Conservation (phyloP, 2,329 filamentous ascomycete species). For the Xylaria sp. region DNA sequence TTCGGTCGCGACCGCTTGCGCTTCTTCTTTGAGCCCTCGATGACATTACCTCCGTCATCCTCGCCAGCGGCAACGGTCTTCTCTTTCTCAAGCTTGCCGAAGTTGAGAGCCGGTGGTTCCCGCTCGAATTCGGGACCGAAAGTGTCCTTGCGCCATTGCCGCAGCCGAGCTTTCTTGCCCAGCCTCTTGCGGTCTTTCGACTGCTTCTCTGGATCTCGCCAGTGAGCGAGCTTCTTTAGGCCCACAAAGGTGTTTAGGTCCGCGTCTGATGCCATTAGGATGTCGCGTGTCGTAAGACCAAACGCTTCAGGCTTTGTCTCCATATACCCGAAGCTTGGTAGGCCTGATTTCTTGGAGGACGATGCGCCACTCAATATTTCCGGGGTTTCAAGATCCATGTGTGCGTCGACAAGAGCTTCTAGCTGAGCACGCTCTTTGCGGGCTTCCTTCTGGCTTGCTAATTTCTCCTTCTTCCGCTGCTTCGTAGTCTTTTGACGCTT, state of each 20-base stretch:
- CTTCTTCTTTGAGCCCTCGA: constrained; percentile 46
- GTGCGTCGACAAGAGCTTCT: constrained; percentile 83
- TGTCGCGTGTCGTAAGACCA: constrained; percentile 87
- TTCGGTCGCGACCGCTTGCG: constrained; percentile 40
- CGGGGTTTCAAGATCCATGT: constrained; percentile 74
- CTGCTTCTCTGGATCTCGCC: constrained; percentile 89
- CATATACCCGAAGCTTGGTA: constrained; percentile 81
- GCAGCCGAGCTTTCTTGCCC: constrained; percentile 88
- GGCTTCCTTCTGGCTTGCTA: constrained; percentile 70
- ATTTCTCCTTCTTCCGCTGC: constrained; percentile 64
- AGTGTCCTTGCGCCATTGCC: constrained; percentile 78
- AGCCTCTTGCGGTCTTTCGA: constrained; percentile 84
- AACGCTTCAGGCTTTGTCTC: constrained; percentile 91
- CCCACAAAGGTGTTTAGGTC: constrained; percentile 90
- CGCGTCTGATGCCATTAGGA: constrained; percentile 83
- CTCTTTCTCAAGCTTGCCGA: constrained; percentile 47
- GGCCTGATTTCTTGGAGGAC: constrained; percentile 31
- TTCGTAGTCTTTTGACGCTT: constrained; percentile 67
- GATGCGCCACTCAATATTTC: constrained; percentile 54
- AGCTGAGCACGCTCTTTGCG: constrained; percentile 82
- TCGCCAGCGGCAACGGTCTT: constrained; percentile 19
- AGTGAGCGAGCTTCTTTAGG: constrained; percentile 91
- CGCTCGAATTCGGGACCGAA: constrained; percentile 65
- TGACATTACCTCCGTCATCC: constrained; percentile 38
- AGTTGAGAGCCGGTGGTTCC: constrained; percentile 63